Evolutionary conservation across 1,139 yeast species (phyloP), one percentile per base, ranked within the genome.

Genomic region (Candida tropicalis): DNA sequence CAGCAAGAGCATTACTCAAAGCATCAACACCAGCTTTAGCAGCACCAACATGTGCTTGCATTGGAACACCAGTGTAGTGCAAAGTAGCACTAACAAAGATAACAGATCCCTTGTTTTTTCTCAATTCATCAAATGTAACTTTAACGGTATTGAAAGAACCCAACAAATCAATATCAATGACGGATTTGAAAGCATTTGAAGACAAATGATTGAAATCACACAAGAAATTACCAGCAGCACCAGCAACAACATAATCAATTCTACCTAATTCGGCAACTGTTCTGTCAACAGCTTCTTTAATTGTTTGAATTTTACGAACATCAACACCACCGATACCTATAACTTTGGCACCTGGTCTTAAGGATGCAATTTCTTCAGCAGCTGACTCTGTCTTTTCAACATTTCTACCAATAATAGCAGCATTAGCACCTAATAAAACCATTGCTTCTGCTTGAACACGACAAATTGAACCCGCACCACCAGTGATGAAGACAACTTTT

Each of bases 1-100:
- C 91, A 0, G 97, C 96, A 51, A 91, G 67, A 2, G 91, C 86
- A 53, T 86, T 83, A 16, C 91, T 82, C 40, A 91, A 70, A 0
- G 97, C 95, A 61, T 91, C 98, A 33, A 91, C 79, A 26, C 97
- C 98, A 0, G 98, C 97, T 66, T 91, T 91, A 6, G 98, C 98
- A 0, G 98, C 97, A 3, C 93, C 86, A 2, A 89, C 97, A 55
- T 91, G 98, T 2, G 81, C 56, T 66, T 91, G 98, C 68, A 86
- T 81, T 7, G 97, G 96, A 5, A 87, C 80, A n/a, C 97, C 98
- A 56, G 83, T 79, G 64, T 87, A 88, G 62, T 91, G 97, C 45
- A 91, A 74, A 0, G 97, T 90, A 1, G 98, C 96, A 44, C 91
- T 80, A n/a, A 91, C 87, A 54, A 91, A 89, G n/a, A 91, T 53